Conservation (phyloP, 352 stramenopile genomes). For the Stephanocyclus meneghinianus region DNA sequence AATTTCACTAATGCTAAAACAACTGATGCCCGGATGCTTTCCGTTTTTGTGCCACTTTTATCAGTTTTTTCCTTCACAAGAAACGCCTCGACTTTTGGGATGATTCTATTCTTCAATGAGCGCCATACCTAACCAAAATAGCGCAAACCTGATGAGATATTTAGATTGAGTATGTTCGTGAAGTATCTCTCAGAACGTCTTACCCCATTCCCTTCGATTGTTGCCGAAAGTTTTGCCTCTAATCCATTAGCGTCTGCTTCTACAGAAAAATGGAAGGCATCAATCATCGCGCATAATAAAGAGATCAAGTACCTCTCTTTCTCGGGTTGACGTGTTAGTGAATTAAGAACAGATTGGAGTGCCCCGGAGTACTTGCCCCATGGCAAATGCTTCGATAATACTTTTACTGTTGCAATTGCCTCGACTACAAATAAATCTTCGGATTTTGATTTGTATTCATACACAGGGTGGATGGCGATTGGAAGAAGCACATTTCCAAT, state of each 20-base stretch:
- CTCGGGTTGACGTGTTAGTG: constrained; percentile 87
- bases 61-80: constrained; percentile 82
- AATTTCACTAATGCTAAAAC: constrained; percentile 96
- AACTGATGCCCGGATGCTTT: constrained; percentile 90
- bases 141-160: background rate
- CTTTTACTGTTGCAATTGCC: constrained; percentile 89
- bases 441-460: constrained; percentile 90
- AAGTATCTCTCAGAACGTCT: constrained; percentile 29
- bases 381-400: constrained; percentile 87
- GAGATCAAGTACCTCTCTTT: constrained; percentile 87
- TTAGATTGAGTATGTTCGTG: background rate
- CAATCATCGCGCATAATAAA: constrained; percentile 91
- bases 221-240: background rate
- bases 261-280: constrained; percentile 94
- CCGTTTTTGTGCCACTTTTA: constrained; percentile 83
- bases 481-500: constrained; percentile 93
- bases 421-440: constrained; percentile 92
- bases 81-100: constrained; percentile 84
- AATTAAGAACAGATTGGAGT: constrained; percentile 89
- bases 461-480: constrained; percentile 94
- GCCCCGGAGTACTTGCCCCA: constrained; percentile 96
- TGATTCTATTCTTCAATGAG: constrained; percentile 80
- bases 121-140: constrained; percentile 68
- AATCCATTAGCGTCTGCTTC: constrained; percentile 24
- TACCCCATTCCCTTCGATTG: constrained; percentile 34